Percentiles rank a stretch among this genome's conserved stretches.
phyloP scores from a whole-genome alignment of 2,329 filamentous ascomycete species.

The Colletotrichum simmondsii region DNA sequence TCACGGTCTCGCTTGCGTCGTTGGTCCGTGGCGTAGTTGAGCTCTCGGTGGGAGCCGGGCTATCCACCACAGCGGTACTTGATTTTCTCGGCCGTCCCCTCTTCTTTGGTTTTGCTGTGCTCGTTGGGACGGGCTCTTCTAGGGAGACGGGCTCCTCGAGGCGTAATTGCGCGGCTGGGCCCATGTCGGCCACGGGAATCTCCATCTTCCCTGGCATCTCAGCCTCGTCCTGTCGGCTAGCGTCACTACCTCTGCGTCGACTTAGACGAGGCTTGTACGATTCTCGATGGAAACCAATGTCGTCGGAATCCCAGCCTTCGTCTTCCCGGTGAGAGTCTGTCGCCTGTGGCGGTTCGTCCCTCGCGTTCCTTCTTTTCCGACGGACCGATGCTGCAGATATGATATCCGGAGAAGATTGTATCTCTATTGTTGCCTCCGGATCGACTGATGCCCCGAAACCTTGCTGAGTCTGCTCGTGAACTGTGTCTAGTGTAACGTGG shows the following conservation, averaged over 20 bases:
- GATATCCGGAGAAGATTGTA: slow-evolving; percentile 37
- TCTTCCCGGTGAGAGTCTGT: not conserved
- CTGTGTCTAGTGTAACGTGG: not conserved
- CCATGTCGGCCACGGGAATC: slow-evolving; percentile 9
- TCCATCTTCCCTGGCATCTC: not conserved
- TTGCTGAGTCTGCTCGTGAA: not conserved
- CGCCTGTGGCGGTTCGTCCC: not conserved
- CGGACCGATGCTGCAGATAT: slow-evolving; percentile 31
- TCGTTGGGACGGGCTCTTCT: not conserved
- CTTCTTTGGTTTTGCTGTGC: slow-evolving; percentile 17
- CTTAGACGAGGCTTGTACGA: slow-evolving; percentile 25
- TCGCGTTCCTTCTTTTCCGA: slow-evolving; percentile 18
- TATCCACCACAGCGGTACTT: not conserved
- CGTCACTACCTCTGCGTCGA: slow-evolving; percentile 31
- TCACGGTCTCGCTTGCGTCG: not conserved
- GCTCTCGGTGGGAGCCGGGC: not conserved
- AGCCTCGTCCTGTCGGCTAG: slow-evolving; percentile 23
- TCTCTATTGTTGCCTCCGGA: slow-evolving; percentile 1
- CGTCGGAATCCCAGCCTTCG: slow-evolving; percentile 33
- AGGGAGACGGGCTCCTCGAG: not conserved
- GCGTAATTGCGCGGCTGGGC: not conserved
- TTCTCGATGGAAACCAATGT: slow-evolving; percentile 8
- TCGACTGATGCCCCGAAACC: not conserved
- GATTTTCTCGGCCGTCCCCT: slow-evolving; percentile 35
- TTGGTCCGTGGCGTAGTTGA: not conserved